A percentile compares a stretch with the other conserved stretches of the same genome.
These are phyloP conservation scores for Pachyrhizus erosus DNA, from an alignment of 306 rosid species.

Conservation along the genomic window DNA sequence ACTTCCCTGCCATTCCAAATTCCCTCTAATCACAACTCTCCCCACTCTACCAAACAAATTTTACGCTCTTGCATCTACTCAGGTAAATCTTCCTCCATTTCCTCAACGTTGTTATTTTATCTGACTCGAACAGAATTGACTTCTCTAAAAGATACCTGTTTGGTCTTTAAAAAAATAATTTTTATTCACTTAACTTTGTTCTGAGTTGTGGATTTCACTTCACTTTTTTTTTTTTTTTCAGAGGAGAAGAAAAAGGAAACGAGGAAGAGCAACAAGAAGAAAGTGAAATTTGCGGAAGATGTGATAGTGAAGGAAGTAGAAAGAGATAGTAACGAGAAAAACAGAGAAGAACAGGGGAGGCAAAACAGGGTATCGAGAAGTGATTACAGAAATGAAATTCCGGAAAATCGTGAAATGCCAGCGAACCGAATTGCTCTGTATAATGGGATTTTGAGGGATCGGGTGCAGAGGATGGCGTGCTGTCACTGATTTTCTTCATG, in stretches of 20 bases:
- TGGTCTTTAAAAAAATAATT: too few species aligned
- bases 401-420: slow-evolving; percentile 38
- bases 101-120: too few species aligned
- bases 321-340: slow-evolving; percentile 39
- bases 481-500: slow-evolving; percentile 40
- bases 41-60: slow-evolving; percentile 12
- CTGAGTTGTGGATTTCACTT: neutral
- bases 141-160: too few species aligned
- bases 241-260: slow-evolving; percentile 57
- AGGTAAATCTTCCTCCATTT: slow-evolving; percentile 47
- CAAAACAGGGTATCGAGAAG: slow-evolving; percentile 30
- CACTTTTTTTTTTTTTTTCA: neutral
- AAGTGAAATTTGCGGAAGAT: slow-evolving; percentile 74
- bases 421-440: slow-evolving; percentile 53
- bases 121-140: too few species aligned
- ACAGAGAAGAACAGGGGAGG: slow-evolving; percentile 45
- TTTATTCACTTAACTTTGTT: neutral
- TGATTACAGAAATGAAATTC: slow-evolving; percentile 31
- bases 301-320: slow-evolving; percentile 69
- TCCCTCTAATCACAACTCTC: neutral
- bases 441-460: slow-evolving; percentile 52
- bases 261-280: slow-evolving; percentile 57
- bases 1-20: neutral
- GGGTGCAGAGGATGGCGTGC: slow-evolving; percentile 39
- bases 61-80: slow-evolving; percentile 74